Base-by-base conservation (phyloP, 371 early-diverging fungal genomes). In the Nematocida sp. region DNA sequence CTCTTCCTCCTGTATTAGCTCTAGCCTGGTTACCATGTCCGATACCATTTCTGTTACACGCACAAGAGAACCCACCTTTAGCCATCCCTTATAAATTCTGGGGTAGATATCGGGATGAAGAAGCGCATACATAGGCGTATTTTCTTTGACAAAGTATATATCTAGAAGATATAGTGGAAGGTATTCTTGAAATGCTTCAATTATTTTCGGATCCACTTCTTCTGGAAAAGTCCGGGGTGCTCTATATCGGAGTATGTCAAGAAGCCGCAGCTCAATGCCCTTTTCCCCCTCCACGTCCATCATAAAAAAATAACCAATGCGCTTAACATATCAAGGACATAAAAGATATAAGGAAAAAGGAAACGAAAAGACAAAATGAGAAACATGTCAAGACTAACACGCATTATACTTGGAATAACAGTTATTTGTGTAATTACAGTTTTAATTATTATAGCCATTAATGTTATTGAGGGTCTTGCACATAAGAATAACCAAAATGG, bases 241-340 rank as follows among this genome's bases (percentile, higher is more conserved):
- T 9, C n/a, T 28, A 38, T 71, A 71, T 32, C 75, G 59, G 48
- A 71, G 35, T n/a, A 71, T 71, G 23, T 71, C 63, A 48, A 71
- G 38, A 35, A 71, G 55, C 64, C 59, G n/a, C 45, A 61, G 48
- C 35, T 5, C 25, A 33, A 45, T 51, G 47, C 25, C 42, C 18
- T 26, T 25, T 36, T 26, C 60, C 11, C 33, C 33, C 32, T 47
- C 39, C 28, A 20, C 61, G 3, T 11, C 23, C 51, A 50, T 57
- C 49, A 42, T 59, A 71, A 71, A 71, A 69, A 71, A 71, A 71
- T 71, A 63, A 63, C 75, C 75, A 71, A 71, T 71, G 28, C 45
- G 13, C 45, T n/a, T n/a, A n/a, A n/a, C n/a, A n/a, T n/a, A n/a
- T n/a, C n/a, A n/a, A n/a, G n/a, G n/a, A n/a, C n/a, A n/a, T n/a